phyloP scores from a whole-genome alignment of 148 eudicot genomes.

The Rhododendron ovatum region DNA sequence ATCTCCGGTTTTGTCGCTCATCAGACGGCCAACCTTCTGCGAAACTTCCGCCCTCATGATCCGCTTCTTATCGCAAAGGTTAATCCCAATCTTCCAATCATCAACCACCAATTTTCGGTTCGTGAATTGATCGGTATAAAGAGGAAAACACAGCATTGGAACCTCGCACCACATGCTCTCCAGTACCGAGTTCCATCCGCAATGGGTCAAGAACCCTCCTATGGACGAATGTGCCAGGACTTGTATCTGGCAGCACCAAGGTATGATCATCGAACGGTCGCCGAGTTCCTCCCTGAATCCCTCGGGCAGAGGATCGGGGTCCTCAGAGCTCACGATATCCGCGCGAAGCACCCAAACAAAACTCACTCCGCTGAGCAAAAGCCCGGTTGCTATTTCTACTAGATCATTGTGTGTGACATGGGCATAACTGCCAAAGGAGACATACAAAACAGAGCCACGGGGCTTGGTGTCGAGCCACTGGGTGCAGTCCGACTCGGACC shows the following conservation, averaged over 20 bases:
- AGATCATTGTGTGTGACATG: conserved; percentile 35
- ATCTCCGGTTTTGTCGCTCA: conserved; percentile 23
- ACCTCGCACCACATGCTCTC: conserved; percentile 59
- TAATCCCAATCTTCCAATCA: conserved; percentile 70
- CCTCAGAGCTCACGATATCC: conserved; percentile 39
- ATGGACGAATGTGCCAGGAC: conserved; percentile 40
- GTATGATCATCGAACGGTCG: conserved; percentile 46
- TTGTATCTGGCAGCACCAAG: conserved; percentile 58
- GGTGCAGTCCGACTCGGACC: conserved; percentile 67
- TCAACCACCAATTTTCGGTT: conserved; percentile 64
- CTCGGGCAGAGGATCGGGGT: conserved; percentile 31
- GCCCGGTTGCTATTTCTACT: conserved; percentile 55
- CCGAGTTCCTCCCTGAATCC: conserved; percentile 40
- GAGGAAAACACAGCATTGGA: conserved; percentile 65
- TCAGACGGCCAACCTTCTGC: conserved; percentile 32
- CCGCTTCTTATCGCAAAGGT: conserved; percentile 27
- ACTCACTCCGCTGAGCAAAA: conserved; percentile 34
- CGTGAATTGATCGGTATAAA: conserved; percentile 62
- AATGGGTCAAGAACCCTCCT: conserved; percentile 69
- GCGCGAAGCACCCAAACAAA: conserved; percentile 77
- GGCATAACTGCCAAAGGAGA: conserved; percentile 78
- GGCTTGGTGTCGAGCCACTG: conserved; percentile 55
- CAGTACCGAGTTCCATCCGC: conserved; percentile 75
- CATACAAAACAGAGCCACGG: conserved; percentile 50
- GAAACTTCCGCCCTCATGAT: conserved; percentile 33